These are phyloP conservation scores for Cupressus sempervirens DNA, from an alignment of 75 land plant genomes.

Conservation along the genomic window DNA sequence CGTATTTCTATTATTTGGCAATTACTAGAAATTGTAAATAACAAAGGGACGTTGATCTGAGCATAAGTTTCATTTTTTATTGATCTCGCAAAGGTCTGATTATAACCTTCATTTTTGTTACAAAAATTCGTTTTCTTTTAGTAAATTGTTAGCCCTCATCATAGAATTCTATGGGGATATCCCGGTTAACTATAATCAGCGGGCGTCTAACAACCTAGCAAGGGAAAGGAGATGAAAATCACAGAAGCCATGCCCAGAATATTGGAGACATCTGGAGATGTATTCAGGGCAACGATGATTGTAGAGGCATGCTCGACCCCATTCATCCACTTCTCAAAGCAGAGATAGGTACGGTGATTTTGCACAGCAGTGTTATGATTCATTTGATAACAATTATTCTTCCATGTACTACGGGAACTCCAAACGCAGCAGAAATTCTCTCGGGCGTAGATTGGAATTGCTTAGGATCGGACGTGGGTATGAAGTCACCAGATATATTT, in stretches of 20 bases:
- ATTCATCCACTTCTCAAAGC: conserved; percentile 15
- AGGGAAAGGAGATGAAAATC: neutral
- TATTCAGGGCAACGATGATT: conserved; percentile 1
- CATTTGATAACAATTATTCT: conserved; percentile 15
- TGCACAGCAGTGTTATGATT: conserved; percentile 18
- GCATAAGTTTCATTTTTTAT: no score
- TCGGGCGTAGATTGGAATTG: neutral
- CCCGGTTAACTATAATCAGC: no score
- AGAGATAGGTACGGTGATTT: conserved; percentile 35
- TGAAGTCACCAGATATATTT: conserved; percentile 24
- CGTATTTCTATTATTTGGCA: no score
- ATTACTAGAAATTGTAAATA: no score
- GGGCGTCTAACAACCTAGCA: no score
- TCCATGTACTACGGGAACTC: conserved; percentile 17
- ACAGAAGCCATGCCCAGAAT: neutral
- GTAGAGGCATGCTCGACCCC: conserved; percentile 23
- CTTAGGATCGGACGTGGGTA: conserved; percentile 14
- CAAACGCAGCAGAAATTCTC: neutral
- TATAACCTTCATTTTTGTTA: no score
- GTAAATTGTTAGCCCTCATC: no score
- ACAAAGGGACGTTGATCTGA: no score
- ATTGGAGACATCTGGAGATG: conserved; percentile 1
- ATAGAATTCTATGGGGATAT: no score
- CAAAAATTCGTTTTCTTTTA: no score
- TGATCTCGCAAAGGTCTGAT: no score